Base-by-base conservation (phyloP, 139 green algal genomes). In the Pseudopediastrum boryanum region DNA sequence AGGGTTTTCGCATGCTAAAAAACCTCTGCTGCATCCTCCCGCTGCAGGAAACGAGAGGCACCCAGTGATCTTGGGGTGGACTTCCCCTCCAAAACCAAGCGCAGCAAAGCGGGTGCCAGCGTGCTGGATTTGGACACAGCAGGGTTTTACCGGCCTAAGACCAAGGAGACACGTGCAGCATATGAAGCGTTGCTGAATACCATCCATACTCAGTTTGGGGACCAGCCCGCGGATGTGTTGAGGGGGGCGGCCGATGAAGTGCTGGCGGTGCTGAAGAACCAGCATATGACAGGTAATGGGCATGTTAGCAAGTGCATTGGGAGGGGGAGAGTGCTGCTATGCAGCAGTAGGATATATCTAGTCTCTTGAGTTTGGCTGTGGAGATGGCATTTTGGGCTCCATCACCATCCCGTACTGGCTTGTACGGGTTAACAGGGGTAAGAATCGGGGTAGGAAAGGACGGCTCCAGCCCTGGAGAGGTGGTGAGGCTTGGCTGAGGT, bases 181-280 rank as follows among this genome's bases (percentile, higher is more conserved):
- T 99, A 98, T 79, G 96, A 99, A 82, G 85, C 89, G 29, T 75
- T 99, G 71, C 89, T 99, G 58, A 78, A 80, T 4, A 78, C 92
- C 39, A 94, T 99, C 62, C 85, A 93, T 48, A 71, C 39, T 23
- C 85, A 93, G 52, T 98, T 99, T 89, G 95, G 96, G 2, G 96
- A 99, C 83, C 93, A 98, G 85, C 95, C 95, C 25, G 78, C 92
- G 56, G 96, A 99, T 81, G 86, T 99, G 29, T 86, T 99, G 69
- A 80, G 90, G 12, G 96, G 95, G 31, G 96, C 96, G 29, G 96
- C 96, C 2, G 96, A 99, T 43, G 96, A 99, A 86, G 90, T 99
- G 65, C 89, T 99, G 61, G 89, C 87, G 1, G 89, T 95, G 56
- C 87, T 99, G 3, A 98, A 98, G 82, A 90, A 94, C 73, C 86